A percentile compares a stretch with the other conserved stretches of the same genome.
phyloP scores from a whole-genome alignment of 257 asterid genomes.

The Capsicum baccatum region DNA sequence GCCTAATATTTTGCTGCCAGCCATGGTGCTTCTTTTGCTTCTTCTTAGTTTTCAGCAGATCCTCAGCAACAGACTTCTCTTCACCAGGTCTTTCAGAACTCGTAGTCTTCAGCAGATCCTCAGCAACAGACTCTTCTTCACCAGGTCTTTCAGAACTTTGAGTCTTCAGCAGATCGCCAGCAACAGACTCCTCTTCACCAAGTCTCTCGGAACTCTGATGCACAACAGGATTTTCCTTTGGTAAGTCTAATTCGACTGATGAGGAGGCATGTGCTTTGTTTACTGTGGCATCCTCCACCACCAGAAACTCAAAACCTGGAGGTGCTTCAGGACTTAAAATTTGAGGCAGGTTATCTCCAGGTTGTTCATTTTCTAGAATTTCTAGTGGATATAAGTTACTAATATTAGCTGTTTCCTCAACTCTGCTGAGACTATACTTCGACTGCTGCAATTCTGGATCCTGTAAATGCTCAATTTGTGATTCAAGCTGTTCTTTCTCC shows the following conservation, averaged over 20 bases:
- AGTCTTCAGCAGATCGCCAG: slow-evolving; percentile 14
- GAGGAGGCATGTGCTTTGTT: not conserved
- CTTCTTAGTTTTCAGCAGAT: not conserved
- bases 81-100: not conserved
- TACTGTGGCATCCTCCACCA: slow-evolving; percentile 32
- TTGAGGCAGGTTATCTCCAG: slow-evolving; percentile 23
- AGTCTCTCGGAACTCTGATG: not conserved
- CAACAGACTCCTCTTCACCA: not conserved
- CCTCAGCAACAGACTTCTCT: not conserved
- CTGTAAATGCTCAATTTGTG: not conserved
- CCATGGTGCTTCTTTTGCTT: not conserved
- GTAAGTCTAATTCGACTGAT: not conserved
- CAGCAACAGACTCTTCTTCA: not conserved
- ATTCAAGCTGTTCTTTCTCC: slow-evolving; percentile 4
- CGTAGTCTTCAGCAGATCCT: not conserved
- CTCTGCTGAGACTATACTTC: not conserved
- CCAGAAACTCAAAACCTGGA: slow-evolving; percentile 46
- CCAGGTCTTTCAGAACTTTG: not conserved
- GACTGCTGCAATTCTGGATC: slow-evolving; percentile 21
- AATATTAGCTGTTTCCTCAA: slow-evolving; percentile 16
- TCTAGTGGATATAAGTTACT: slow-evolving; percentile 16
- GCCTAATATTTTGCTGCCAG: not conserved
- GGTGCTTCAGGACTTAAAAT: slow-evolving; percentile 42
- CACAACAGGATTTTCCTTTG: not conserved
- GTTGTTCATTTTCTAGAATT: slow-evolving; percentile 29